Evolutionary conservation across 2,329 filamentous ascomycete species (phyloP).

Genomic region (Drechslera avenae): DNA sequence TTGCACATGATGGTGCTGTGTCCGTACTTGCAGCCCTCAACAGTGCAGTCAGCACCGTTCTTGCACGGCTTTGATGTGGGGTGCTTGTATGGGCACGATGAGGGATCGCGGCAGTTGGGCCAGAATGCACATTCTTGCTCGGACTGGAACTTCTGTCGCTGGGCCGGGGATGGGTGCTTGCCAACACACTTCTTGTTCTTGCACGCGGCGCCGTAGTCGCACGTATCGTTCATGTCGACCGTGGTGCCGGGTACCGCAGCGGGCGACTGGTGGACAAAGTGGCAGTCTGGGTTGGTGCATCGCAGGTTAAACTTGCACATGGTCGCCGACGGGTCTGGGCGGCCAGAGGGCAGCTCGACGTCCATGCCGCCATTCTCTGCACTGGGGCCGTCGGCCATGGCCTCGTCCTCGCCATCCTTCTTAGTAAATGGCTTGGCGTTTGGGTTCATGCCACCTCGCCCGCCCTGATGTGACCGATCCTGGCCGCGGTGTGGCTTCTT

Average conservation of each 20-base stretch:
- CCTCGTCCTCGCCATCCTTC: constrained; percentile 47
- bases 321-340: constrained; percentile 65
- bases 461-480: constrained; percentile 46
- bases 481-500: constrained; percentile 73
- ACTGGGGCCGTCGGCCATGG: constrained; percentile 45
- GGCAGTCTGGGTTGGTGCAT: constrained; percentile 88
- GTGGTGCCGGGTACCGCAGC: constrained; percentile 78
- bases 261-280: constrained; percentile 92
- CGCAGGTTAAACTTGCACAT: constrained; percentile 88
- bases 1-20: constrained; percentile 85
- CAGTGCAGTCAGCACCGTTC: constrained; percentile 87
- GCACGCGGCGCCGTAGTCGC: constrained; percentile 86
- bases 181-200: constrained; percentile 94
- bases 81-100: constrained; percentile 86
- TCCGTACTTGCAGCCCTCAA: constrained; percentile 83
- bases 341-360: constrained; percentile 61
- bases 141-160: constrained; percentile 75
- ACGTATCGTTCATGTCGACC: constrained; percentile 80
- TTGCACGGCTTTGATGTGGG: constrained; percentile 84
- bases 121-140: constrained; percentile 90
- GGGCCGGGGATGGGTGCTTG: constrained; percentile 88
- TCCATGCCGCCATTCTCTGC: constrained; percentile 58
- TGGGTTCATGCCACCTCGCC: constrained; percentile 54
- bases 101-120: constrained; percentile 82
- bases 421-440: constrained; percentile 57